Evolutionary conservation across 75 land plant species (phyloP).

Genomic region (Adiantum capillusveneris): DNA sequence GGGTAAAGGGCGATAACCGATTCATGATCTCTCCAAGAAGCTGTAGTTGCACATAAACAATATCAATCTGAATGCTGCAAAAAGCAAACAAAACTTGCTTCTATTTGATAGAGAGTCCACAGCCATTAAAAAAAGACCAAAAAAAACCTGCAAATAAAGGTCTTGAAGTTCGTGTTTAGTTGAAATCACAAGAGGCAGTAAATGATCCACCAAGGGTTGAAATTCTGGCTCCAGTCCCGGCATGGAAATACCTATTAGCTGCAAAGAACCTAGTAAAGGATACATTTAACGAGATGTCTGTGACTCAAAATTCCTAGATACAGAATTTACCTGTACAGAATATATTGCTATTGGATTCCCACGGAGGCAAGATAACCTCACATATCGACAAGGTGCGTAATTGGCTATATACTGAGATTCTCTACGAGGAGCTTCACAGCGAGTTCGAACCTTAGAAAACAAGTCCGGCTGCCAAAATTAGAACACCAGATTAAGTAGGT

Average conservation of each 20-base stretch:
- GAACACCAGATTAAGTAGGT: too few species aligned
- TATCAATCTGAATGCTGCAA: too few species aligned
- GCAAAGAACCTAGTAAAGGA: conserved; percentile 9
- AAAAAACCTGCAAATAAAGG: conserved; percentile 78
- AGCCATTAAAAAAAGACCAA: conserved; percentile 12
- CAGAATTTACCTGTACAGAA: conserved; percentile 77
- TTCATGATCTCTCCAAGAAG: conserved; percentile 73
- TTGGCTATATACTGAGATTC: conserved; percentile 75
- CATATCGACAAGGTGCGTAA: conserved; percentile 82
- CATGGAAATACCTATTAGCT: conserved; percentile 82
- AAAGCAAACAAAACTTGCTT: too few species aligned
- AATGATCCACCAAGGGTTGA: conserved; percentile 73
- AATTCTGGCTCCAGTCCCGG: conserved; percentile 85
- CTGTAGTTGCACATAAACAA: conserved; percentile 22
- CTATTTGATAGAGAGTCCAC: too few species aligned
- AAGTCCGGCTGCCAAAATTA: conserved; percentile 66
- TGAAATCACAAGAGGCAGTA: conserved; percentile 68
- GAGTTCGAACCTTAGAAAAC: conserved; percentile 78
- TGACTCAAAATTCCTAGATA: not conserved
- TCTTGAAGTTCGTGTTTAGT: conserved; percentile 68
- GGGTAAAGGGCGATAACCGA: conserved; percentile 56
- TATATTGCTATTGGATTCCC: conserved; percentile 95
- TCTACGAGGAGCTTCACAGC: conserved; percentile 96
- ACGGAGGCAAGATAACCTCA: conserved; percentile 82
- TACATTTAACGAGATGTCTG: not conserved